Percentiles rank a stretch among this genome's conserved stretches.
These are phyloP conservation scores for Cymbopogon citratus DNA, from an alignment of 176 grass and related monocot species.

Conservation along the genomic window DNA sequence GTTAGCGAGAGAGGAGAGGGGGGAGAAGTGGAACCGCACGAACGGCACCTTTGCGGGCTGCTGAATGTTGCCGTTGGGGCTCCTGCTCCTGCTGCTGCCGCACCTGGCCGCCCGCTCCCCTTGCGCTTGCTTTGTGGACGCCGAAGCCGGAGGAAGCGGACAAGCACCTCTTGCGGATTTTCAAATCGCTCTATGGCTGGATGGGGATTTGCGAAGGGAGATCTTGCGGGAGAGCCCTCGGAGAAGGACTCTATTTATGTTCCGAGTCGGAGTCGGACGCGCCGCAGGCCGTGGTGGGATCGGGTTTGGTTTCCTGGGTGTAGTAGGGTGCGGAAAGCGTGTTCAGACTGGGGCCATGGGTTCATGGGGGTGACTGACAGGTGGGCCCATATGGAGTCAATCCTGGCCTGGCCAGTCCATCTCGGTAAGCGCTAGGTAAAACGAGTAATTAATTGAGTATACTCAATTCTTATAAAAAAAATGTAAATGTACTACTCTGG, in stretches of 20 bases:
- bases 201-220: neutral
- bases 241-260: constrained; percentile 5
- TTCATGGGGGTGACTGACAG: neutral
- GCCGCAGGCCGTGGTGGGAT: neutral
- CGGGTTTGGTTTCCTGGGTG: neutral
- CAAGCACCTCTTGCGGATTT: constrained; percentile 1
- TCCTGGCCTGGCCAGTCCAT: neutral
- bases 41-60: neutral
- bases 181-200: constrained; percentile 5
- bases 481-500: too few relatives aligned
- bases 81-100: neutral
- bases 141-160: constrained; percentile 29
- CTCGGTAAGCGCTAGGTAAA: neutral
- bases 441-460: neutral
- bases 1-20: neutral
- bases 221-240: constrained; percentile 9
- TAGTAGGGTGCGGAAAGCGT: neutral
- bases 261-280: neutral
- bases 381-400: neutral
- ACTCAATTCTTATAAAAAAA: too few relatives aligned
- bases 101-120: neutral
- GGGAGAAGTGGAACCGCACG: neutral
- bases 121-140: constrained; percentile 1
- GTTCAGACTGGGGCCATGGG: neutral
- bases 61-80: constrained; percentile 13